Percentiles rank a stretch among this genome's conserved stretches.
phyloP scores from a whole-genome alignment of 768 basidiomycete genomes.

The Lactarius hatsudake region DNA sequence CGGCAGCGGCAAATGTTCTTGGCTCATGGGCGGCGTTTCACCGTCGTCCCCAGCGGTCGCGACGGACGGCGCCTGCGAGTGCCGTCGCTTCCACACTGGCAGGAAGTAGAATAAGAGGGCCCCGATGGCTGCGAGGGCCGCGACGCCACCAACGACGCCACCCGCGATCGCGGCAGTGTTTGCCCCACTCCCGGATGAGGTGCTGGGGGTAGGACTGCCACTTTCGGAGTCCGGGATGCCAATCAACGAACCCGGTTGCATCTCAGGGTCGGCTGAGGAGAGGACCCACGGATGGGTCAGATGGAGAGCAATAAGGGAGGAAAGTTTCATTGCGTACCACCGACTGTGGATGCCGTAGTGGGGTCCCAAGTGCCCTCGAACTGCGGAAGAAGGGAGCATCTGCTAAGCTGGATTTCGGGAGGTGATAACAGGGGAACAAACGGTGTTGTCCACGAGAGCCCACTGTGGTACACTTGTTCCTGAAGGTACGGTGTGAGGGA shows the following conservation, averaged over 20 bases:
- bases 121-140: background rate
- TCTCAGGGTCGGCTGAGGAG: background rate
- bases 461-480: background rate
- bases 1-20: too few relatives aligned
- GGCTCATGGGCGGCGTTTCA: too few relatives aligned
- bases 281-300: background rate
- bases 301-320: too few relatives aligned
- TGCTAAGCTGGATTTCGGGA: background rate
- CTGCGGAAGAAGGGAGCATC: background rate
- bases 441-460: background rate
- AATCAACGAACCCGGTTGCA: background rate
- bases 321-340: background rate
- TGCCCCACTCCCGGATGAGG: background rate
- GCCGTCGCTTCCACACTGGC: background rate
- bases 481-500: slow-evolving; percentile 3
- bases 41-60: too few relatives aligned
- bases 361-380: background rate
- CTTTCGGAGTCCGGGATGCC: too few relatives aligned
- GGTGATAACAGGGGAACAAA: background rate
- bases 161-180: background rate
- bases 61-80: background rate
- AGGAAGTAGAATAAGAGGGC: background rate
- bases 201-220: background rate
- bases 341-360: background rate
- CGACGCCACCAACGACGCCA: slow-evolving; percentile 3